A percentile compares a stretch with the other conserved stretches of the same genome.
Conservation (phyloP, 306 rosid species). For the Potentilla sterilis region DNA sequence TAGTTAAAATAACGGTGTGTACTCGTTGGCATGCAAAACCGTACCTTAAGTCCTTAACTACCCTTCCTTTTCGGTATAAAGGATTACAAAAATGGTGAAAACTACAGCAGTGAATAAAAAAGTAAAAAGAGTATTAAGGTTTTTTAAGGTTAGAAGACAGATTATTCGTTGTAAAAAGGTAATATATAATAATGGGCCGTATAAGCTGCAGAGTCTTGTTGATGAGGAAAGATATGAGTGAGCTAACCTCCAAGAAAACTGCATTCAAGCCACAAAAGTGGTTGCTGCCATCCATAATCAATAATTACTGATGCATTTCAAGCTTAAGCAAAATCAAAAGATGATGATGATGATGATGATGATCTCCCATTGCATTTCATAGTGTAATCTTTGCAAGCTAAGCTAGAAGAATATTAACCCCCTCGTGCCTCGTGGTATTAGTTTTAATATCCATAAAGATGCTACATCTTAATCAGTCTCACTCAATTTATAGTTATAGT, state of each 20-base stretch:
- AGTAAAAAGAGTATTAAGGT: not conserved
- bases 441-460: slow-evolving; percentile 39
- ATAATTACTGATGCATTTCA: slow-evolving; percentile 17
- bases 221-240: slow-evolving; percentile 47
- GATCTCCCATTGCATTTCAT: slow-evolving; percentile 19
- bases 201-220: slow-evolving; percentile 2
- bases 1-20: not conserved
- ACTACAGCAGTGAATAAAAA: not conserved
- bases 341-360: slow-evolving; percentile 28
- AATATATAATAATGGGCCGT: slow-evolving; percentile 7
- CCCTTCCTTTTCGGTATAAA: not conserved
- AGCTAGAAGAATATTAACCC: slow-evolving; percentile 41
- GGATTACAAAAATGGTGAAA: slow-evolving; percentile 13
- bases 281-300: slow-evolving; percentile 49
- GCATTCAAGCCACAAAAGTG: slow-evolving; percentile 47
- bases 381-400: slow-evolving; percentile 75
- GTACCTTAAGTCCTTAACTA: no score
- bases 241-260: slow-evolving; percentile 55
- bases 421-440: slow-evolving; percentile 18
- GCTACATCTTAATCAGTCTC: slow-evolving; percentile 63
- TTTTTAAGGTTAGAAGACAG: slow-evolving; percentile 4
- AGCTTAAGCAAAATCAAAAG: slow-evolving; percentile 35
- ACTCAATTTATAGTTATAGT: slow-evolving; percentile 32
- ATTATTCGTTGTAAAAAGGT: not conserved
- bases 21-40: no score